These are phyloP conservation scores for Aspergillus bridgeri DNA, from an alignment of 495 filamentous ascomycete species.

Conservation along the genomic window DNA sequence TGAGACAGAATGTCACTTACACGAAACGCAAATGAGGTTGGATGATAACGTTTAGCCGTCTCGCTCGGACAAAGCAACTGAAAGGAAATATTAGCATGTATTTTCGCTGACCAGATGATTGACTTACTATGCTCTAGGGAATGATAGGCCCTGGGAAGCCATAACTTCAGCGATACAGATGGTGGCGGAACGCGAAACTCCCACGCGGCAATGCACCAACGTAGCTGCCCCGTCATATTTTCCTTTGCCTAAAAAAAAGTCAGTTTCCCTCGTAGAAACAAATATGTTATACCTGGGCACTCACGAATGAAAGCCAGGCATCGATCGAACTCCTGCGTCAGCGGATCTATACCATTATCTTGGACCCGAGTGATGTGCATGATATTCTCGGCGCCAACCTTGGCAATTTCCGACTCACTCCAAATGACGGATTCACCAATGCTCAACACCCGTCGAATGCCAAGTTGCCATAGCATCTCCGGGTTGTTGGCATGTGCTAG, in stretches of 20 bases:
- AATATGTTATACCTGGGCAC: slow-evolving; percentile 24
- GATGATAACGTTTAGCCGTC: slow-evolving; percentile 76
- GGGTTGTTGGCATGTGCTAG: slow-evolving; percentile 91
- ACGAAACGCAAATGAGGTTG: slow-evolving; percentile 68
- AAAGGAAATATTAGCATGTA: slow-evolving; percentile 9
- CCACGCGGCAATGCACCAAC: slow-evolving; percentile 93
- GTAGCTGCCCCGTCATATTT: slow-evolving; percentile 75
- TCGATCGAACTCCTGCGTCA: slow-evolving; percentile 81
- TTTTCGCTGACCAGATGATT: background rate
- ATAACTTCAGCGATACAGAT: slow-evolving; percentile 99
- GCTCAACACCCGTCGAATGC: slow-evolving; percentile 83
- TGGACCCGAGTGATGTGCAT: slow-evolving; percentile 81
- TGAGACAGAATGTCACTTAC: slow-evolving; percentile 29
- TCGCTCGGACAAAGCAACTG: slow-evolving; percentile 87
- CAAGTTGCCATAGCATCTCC: slow-evolving; percentile 70
- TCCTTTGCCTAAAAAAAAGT: slow-evolving; percentile 59
- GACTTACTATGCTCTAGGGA: slow-evolving; percentile 82
- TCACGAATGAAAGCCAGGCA: slow-evolving; percentile 91
- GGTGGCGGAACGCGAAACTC: slow-evolving; percentile 90
- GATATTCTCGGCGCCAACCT: slow-evolving; percentile 70
- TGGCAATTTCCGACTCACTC: slow-evolving; percentile 61
- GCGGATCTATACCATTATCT: slow-evolving; percentile 92
- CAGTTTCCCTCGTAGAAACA: background rate
- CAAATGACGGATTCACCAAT: slow-evolving; percentile 90
- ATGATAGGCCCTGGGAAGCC: slow-evolving; percentile 71